Conservation (phyloP, 306 rosid genomes). For the Castanea crenata region DNA sequence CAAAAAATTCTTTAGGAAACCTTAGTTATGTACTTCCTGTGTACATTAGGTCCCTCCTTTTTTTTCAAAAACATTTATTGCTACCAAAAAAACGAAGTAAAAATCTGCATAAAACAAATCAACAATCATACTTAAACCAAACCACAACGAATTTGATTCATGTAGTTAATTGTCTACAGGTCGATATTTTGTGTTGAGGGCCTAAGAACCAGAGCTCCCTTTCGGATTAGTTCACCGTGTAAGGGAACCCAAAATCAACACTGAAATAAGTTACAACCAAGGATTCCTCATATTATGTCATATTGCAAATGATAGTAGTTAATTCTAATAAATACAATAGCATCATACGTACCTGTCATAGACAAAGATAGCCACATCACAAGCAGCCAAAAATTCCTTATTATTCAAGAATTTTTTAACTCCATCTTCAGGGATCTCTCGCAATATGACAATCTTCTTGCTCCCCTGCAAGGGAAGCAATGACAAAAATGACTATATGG, state of each 20-base stretch:
- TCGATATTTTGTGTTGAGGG: background rate
- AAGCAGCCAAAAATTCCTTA: conserved; percentile 73
- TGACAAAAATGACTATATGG: conserved; percentile 29
- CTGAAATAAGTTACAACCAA: background rate
- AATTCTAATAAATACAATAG: background rate
- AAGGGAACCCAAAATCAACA: background rate
- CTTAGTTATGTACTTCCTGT: too few species aligned
- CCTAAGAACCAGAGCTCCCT: background rate
- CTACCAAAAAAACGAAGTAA: too few species aligned
- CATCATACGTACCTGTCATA: conserved; percentile 61
- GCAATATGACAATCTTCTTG: conserved; percentile 72
- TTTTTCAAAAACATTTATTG: too few species aligned
- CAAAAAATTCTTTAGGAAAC: background rate
- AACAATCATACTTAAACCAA: background rate
- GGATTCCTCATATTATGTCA: background rate
- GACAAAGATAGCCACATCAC: conserved; percentile 90
- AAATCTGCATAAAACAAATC: background rate
- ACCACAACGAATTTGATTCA: background rate
- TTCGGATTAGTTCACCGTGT: background rate
- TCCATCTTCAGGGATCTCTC: conserved; percentile 85
- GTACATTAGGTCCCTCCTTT: too few species aligned
- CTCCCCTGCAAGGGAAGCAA: conserved; percentile 47
- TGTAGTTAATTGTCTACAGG: background rate
- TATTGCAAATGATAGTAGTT: background rate
- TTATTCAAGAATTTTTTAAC: conserved; percentile 46